Evolutionary conservation across 2,329 filamentous ascomycete genomes (phyloP).

Genomic region (Ophiostoma sp.): DNA sequence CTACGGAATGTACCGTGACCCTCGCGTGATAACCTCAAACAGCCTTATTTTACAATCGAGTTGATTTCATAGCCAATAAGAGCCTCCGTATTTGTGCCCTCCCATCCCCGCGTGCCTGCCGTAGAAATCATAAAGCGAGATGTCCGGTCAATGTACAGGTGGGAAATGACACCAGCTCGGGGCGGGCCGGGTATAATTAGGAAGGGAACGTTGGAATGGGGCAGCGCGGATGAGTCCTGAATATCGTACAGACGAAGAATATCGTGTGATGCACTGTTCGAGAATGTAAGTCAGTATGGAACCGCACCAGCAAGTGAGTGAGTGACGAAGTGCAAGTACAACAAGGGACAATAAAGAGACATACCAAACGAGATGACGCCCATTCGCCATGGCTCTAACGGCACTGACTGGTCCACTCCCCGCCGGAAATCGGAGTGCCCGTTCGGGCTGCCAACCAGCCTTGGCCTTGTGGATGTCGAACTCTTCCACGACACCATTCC

Average conservation of each 20-base stretch:
- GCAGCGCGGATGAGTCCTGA: conserved; percentile 62
- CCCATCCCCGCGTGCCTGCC: conserved; percentile 92
- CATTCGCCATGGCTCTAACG: conserved; percentile 87
- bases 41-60: conserved; percentile 19
- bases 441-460: conserved; percentile 68
- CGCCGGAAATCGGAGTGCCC: conserved; percentile 81
- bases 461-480: conserved; percentile 78
- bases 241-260: conserved; percentile 93
- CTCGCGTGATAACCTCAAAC: not conserved
- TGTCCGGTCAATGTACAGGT: conserved; percentile 82
- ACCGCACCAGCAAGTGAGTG: conserved; percentile 1
- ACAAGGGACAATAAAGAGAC: conserved; percentile 22
- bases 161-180: conserved; percentile 81
- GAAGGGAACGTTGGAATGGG: conserved; percentile 83
- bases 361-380: conserved; percentile 78
- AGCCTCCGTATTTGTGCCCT: conserved; percentile 85
- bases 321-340: not conserved
- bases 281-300: not conserved
- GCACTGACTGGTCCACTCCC: conserved; percentile 90
- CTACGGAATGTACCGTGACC: not conserved
- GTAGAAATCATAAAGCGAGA: conserved; percentile 90
- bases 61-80: conserved; percentile 91
- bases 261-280: conserved; percentile 78
- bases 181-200: conserved; percentile 89
- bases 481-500: conserved; percentile 93